A percentile compares a stretch with the other conserved stretches of the same genome.
These are phyloP conservation scores for Byssoonygena ceratinophila DNA, from an alignment of 2,329 filamentous ascomycete genomes.

Conservation along the genomic window DNA sequence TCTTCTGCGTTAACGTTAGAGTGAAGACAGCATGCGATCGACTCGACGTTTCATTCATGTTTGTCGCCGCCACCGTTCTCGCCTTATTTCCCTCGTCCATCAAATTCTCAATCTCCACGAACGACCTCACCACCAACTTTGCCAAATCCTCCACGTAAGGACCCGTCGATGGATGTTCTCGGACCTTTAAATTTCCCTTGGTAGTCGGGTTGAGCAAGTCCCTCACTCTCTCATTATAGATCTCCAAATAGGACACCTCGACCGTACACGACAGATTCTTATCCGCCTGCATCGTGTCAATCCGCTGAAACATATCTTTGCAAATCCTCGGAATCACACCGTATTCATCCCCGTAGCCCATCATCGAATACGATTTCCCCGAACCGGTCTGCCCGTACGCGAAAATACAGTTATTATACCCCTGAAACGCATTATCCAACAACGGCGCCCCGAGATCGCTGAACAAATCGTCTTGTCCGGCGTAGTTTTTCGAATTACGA, in stretches of 20 bases:
- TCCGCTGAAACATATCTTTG: constrained; percentile 91
- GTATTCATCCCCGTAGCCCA: constrained; percentile 93
- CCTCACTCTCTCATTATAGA: constrained; percentile 95
- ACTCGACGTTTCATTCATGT: constrained; percentile 99
- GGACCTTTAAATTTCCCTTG: constrained; percentile 91
- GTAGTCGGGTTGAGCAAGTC: constrained; percentile 91
- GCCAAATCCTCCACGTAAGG: constrained; percentile 97
- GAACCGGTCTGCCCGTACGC: constrained; percentile 97
- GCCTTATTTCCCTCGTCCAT: constrained; percentile 99
- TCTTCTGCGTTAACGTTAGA: constrained; percentile 86
- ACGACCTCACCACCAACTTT: constrained; percentile 85
- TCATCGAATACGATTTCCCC: constrained; percentile 99
- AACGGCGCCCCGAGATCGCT: constrained; percentile 78
- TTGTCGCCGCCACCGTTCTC: constrained; percentile 91
- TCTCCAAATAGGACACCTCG: constrained; percentile 96
- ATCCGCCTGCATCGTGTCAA: constrained; percentile 59
- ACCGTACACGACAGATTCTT: constrained; percentile 77
- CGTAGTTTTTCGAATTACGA: constrained; percentile 68
- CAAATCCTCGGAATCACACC: constrained; percentile 97
- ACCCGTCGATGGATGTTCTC: constrained; percentile 93
- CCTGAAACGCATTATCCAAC: constrained; percentile 93
- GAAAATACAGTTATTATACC: constrained; percentile 99
- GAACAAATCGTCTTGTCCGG: constrained; percentile 81
- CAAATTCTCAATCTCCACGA: constrained; percentile 88
- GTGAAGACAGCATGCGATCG: constrained; percentile 98